phyloP scores from a whole-genome alignment of 1,284 basidiomycete genomes.

The Polyporus tsugae region DNA sequence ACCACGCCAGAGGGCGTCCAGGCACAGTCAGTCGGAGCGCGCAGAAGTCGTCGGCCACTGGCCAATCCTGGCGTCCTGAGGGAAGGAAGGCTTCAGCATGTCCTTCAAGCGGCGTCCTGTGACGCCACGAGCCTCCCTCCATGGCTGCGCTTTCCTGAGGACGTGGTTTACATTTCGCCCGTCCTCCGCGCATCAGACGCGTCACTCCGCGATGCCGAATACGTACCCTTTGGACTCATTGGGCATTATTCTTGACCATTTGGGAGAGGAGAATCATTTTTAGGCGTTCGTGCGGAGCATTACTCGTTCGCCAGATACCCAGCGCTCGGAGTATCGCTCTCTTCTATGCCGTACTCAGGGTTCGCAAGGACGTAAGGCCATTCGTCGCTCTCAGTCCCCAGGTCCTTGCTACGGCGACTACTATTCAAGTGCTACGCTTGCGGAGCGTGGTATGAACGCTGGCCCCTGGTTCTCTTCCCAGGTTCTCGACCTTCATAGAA shows the following conservation, averaged over 20 bases:
- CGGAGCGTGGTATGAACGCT: background rate
- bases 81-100: conserved; percentile 12
- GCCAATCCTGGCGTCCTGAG: conserved; percentile 15
- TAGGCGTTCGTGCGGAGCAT: background rate
- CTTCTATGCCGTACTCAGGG: conserved; percentile 3
- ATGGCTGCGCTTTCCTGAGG: background rate
- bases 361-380: background rate
- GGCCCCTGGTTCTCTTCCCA: background rate
- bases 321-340: background rate
- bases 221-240: background rate
- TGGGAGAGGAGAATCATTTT: background rate
- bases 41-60: conserved; percentile 1
- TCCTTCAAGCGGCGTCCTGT: conserved; percentile 12
- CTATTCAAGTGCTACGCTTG: background rate
- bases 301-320: background rate
- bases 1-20: conserved; percentile 10
- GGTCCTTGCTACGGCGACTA: background rate
- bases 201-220: background rate
- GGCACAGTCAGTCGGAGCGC: conserved; percentile 14
- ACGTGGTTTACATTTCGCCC: background rate
- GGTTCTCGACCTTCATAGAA: conserved; percentile 1
- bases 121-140: conserved; percentile 13
- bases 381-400: background rate
- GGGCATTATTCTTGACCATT: background rate
- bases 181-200: background rate